Evolutionary conservation across 2,329 filamentous ascomycete genomes (phyloP).

Genomic region (Cladosporium austrohemisphaericum): DNA sequence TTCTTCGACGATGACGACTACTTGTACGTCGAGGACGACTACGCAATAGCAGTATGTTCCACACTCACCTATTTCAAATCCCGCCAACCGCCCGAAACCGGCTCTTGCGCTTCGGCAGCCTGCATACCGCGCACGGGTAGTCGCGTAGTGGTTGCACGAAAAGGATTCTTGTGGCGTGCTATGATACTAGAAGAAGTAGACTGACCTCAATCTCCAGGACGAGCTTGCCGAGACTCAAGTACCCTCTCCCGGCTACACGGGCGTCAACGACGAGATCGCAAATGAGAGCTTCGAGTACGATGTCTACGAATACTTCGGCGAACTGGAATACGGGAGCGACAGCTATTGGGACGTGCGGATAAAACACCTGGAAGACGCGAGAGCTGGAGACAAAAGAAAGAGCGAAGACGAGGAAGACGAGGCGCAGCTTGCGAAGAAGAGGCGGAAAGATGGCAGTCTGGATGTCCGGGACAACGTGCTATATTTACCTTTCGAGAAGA

Average conservation of each 20-base stretch:
- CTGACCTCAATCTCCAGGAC: no score
- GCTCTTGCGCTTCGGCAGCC: slow-evolving; percentile 14
- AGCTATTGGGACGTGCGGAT: slow-evolving; percentile 40
- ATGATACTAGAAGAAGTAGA: no score
- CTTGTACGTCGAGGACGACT: slow-evolving; percentile 47
- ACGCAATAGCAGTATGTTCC: slow-evolving; percentile 35
- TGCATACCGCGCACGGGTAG: slow-evolving; percentile 2
- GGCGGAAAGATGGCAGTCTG: slow-evolving; percentile 17
- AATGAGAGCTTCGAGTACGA: slow-evolving; percentile 42
- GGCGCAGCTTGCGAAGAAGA: slow-evolving; percentile 14
- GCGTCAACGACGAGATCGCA: slow-evolving; percentile 30
- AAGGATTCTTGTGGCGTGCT: no score
- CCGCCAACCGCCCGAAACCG: background rate
- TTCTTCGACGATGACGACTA: slow-evolving; percentile 41
- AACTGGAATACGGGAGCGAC: slow-evolving; percentile 47
- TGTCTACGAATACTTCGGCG: slow-evolving; percentile 46
- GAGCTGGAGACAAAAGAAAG: slow-evolving; percentile 32
- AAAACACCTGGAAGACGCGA: slow-evolving; percentile 17
- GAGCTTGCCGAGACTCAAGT: slow-evolving; percentile 49
- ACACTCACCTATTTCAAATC: background rate
- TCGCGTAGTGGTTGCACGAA: slow-evolving; percentile 14
- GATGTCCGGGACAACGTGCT: slow-evolving; percentile 23
- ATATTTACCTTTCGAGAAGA: slow-evolving; percentile 23
- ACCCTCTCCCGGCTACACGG: slow-evolving; percentile 39
- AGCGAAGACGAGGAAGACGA: slow-evolving; percentile 23